A percentile compares a stretch with the other conserved stretches of the same genome.
These are phyloP conservation scores for Lycium ferocissimum DNA, from an alignment of 257 asterid species.

Conservation along the genomic window DNA sequence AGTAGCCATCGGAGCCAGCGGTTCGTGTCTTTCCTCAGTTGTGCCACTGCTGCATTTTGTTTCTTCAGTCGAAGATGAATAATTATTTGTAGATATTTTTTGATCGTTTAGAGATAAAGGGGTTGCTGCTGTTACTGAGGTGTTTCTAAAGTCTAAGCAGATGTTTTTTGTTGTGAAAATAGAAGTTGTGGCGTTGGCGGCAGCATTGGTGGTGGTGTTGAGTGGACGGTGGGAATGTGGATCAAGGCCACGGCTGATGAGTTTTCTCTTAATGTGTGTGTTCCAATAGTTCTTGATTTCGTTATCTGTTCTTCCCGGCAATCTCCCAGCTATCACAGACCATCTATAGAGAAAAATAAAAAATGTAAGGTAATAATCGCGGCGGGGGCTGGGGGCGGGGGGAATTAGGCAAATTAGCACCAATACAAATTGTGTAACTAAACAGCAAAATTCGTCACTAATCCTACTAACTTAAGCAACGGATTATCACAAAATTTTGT, in stretches of 20 bases:
- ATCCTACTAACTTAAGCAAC: too few species aligned
- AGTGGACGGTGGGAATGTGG: conserved; percentile 80
- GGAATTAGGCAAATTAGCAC: too few species aligned
- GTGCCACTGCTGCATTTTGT: conserved; percentile 76
- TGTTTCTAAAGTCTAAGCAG: conserved; percentile 56
- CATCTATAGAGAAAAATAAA: conserved; percentile 53
- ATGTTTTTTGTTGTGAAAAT: conserved; percentile 26
- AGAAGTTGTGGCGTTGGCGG: neutral
- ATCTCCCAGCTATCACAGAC: conserved; percentile 88
- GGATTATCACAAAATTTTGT: too few species aligned
- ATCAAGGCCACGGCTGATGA: conserved; percentile 80
- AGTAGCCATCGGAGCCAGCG: conserved; percentile 71
- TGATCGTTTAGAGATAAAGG: conserved; percentile 36
- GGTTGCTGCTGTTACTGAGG: conserved; percentile 33
- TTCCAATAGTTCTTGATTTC: conserved; percentile 95
- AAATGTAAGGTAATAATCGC: neutral
- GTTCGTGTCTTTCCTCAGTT: conserved; percentile 65
- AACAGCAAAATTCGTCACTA: too few species aligned
- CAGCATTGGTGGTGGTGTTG: conserved; percentile 33
- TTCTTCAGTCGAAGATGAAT: conserved; percentile 59
- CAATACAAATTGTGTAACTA: too few species aligned
- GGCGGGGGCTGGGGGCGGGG: too few species aligned
- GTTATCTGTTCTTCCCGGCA: conserved; percentile 88
- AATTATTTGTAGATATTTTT: neutral
- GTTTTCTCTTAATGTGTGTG: conserved; percentile 87